Conservation (phyloP, 2,329 filamentous ascomycete species). For the Paraphoma chrysanthemicola region DNA sequence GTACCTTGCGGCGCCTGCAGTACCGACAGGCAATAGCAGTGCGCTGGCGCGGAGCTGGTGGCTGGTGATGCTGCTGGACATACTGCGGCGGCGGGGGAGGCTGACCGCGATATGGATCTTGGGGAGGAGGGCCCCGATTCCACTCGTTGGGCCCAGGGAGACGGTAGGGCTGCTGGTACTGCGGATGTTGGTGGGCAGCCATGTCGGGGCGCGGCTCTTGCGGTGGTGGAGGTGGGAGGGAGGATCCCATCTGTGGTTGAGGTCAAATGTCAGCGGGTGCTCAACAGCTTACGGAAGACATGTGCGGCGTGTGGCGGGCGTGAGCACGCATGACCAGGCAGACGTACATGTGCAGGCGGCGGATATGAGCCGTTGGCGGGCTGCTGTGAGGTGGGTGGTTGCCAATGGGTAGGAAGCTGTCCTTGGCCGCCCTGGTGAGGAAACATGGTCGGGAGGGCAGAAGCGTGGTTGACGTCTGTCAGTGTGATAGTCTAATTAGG, state of each 20-base stretch:
- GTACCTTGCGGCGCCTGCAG: conserved; percentile 66
- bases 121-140: conserved; percentile 49
- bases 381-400: conserved; percentile 44
- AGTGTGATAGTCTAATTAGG: background rate
- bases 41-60: conserved; percentile 64
- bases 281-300: conserved; percentile 13
- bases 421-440: conserved; percentile 46
- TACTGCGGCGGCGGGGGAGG: conserved; percentile 51
- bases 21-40: conserved; percentile 68
- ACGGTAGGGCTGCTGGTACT: conserved; percentile 53
- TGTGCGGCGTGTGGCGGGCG: conserved; percentile 4
- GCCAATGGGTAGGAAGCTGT: conserved; percentile 48
- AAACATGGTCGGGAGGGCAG: conserved; percentile 32
- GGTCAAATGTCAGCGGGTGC: conserved; percentile 28
- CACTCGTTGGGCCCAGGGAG: conserved; percentile 56
- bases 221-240: conserved; percentile 42
- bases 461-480: conserved; percentile 5
- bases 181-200: conserved; percentile 54
- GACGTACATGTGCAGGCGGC: conserved; percentile 47
- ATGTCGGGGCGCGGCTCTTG: conserved; percentile 52
- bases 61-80: conserved; percentile 46
- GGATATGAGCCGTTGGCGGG: conserved; percentile 46
- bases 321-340: conserved; percentile 1
- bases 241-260: conserved; percentile 36
- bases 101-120: conserved; percentile 49